Percentiles rank a stretch among this genome's conserved stretches.
phyloP scores from a whole-genome alignment of 2,329 filamentous ascomycete genomes.

The Acrodontium crateriforme region DNA sequence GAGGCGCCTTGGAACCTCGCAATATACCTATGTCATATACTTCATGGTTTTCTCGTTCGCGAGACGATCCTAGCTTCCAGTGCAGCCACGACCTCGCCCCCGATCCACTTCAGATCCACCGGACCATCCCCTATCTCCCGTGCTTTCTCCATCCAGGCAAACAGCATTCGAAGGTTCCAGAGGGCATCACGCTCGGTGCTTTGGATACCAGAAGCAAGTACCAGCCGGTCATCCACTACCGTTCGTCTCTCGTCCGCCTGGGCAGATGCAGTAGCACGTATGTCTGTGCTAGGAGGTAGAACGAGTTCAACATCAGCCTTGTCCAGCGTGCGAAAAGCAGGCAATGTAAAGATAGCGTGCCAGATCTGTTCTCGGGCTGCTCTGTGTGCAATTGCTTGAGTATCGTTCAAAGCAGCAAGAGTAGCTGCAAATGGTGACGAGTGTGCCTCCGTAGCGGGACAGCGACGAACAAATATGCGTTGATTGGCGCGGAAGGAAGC shows the following conservation, averaged over 20 bases:
- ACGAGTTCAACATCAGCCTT: constrained; percentile 46
- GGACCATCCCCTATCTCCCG: constrained; percentile 21
- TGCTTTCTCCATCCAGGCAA: constrained; percentile 48
- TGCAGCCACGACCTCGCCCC: constrained; percentile 41
- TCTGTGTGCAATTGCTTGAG: constrained; percentile 21
- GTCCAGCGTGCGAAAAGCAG: constrained; percentile 38
- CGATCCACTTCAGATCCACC: constrained; percentile 38
- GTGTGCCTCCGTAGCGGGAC: constrained; percentile 40
- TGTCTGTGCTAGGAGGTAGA: constrained; percentile 18
- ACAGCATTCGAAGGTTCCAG: constrained; percentile 49
- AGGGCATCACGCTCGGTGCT: constrained; percentile 42
- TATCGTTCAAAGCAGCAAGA: constrained; percentile 56
- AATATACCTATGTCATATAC: no score
- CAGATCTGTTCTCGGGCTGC: constrained; percentile 36
- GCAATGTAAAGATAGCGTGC: constrained; percentile 59
- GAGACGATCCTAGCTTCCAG: constrained; percentile 41
- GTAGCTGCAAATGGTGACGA: constrained; percentile 52
- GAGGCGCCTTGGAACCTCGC: no score
- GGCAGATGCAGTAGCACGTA: constrained; percentile 26
- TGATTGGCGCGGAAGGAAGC: constrained; percentile 55
- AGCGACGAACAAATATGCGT: constrained; percentile 58
- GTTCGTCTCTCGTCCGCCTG: constrained; percentile 42
- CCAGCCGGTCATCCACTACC: constrained; percentile 58
- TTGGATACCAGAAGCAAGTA: constrained; percentile 34
- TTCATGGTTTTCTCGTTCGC: no score